These are phyloP conservation scores for Dendryphion nanum DNA, from an alignment of 2,329 filamentous ascomycete genomes.

Conservation along the genomic window DNA sequence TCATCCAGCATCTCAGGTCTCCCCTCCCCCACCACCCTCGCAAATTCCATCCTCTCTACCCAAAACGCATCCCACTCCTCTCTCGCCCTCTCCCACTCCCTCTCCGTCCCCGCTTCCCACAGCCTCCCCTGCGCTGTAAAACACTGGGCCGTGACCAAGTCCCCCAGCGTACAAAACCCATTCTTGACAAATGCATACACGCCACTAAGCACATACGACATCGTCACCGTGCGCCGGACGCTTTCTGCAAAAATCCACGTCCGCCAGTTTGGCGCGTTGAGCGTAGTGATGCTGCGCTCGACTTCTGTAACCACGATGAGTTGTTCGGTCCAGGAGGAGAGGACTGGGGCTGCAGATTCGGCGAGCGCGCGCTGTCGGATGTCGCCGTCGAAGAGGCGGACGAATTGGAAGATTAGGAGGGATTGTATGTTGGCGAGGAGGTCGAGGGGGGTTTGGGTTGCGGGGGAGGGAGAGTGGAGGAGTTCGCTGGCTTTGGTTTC, in stretches of 20 bases:
- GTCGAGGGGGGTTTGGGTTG: constrained; percentile 10
- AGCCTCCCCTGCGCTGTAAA: constrained; percentile 18
- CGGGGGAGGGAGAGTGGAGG: constrained; percentile 5
- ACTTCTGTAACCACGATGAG: constrained; percentile 9
- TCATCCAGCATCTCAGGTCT: constrained; percentile 16
- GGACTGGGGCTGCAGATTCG: constrained; percentile 17
- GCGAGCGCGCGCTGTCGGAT: constrained; percentile 18
- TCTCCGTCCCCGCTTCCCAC: constrained; percentile 12
- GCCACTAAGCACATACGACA: constrained; percentile 29
- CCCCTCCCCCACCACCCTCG: constrained; percentile 9
- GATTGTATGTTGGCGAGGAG: constrained; percentile 17
- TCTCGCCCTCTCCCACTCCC: constrained; percentile 13
- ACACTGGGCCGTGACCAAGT: constrained; percentile 7
- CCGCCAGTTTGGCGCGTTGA: constrained; percentile 16
- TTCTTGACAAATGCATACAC: constrained; percentile 26
- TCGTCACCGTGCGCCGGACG: constrained; percentile 31
- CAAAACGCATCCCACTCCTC: constrained; percentile 9
- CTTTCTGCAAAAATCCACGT: constrained; percentile 35
- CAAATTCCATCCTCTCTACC: constrained; percentile 15
- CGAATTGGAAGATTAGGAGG: constrained; percentile 26
- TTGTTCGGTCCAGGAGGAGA: constrained; percentile 21
- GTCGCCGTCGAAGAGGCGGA: constrained; percentile 27
- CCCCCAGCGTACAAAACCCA: constrained; percentile 10
- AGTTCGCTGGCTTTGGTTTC: constrained; percentile 14
- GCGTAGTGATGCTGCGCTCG: constrained; percentile 11